A percentile compares a stretch with the other conserved stretches of the same genome.
Evolutionary conservation across 495 filamentous ascomycete genomes (phyloP).

Genomic region (Clavariopsis aquatica): DNA sequence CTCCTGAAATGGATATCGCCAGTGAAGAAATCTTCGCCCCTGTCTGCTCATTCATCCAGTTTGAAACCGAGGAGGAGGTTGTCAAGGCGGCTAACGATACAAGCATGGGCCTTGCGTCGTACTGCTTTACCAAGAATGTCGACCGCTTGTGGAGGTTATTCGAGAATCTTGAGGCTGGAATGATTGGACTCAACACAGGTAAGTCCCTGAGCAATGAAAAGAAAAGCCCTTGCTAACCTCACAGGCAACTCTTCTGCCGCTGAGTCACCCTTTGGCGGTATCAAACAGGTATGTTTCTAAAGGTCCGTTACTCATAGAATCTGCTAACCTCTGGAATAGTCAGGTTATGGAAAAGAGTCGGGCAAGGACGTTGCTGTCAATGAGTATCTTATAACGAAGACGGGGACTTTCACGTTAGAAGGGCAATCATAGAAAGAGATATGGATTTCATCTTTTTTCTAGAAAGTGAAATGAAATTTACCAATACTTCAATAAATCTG

Average conservation of each 20-base stretch:
- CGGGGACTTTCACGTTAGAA: constrained; percentile 64
- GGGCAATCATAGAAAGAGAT: constrained; percentile 51
- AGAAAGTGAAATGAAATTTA: no score
- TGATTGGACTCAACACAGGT: constrained; percentile 74
- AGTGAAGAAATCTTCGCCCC: constrained; percentile 73
- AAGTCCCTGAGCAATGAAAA: not conserved
- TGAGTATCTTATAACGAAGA: constrained; percentile 73
- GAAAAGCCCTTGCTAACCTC: not conserved
- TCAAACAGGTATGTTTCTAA: no score
- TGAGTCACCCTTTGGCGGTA: constrained; percentile 72
- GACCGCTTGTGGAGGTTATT: constrained; percentile 71
- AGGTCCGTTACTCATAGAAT: no score
- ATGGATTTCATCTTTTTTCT: not conserved
- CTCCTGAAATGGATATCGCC: constrained; percentile 63
- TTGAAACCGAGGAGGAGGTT: constrained; percentile 70
- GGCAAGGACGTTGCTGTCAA: constrained; percentile 67
- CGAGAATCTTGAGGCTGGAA: constrained; percentile 74
- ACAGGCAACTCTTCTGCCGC: constrained; percentile 57
- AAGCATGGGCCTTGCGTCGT: constrained; percentile 54
- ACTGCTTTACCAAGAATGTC: constrained; percentile 74
- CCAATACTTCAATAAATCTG: no score
- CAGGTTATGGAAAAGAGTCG: constrained; percentile 74
- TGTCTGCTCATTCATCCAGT: constrained; percentile 65
- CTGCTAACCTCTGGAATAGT: no score
- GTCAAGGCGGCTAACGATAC: constrained; percentile 64